These are phyloP conservation scores for Phytophthora quininea DNA, from an alignment of 352 stramenopile genomes.

Conservation along the genomic window DNA sequence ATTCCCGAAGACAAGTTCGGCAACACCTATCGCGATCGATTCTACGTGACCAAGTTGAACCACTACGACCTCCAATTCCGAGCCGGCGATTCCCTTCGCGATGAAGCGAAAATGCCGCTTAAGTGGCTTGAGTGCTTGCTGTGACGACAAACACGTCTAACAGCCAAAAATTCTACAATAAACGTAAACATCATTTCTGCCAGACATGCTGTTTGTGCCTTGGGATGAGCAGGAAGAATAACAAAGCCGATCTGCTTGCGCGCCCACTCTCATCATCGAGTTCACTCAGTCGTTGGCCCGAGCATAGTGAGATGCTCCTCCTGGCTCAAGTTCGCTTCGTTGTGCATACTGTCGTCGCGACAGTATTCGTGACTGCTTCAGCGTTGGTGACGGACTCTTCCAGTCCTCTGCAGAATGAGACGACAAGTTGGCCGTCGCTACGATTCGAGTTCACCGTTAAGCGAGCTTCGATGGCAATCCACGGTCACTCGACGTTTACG, in stretches of 20 bases:
- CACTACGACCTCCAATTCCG: background rate
- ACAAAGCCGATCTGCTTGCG: too few species aligned
- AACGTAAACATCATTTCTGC: too few species aligned
- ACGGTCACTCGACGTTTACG: constrained; percentile 26
- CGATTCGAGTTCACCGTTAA: constrained; percentile 38
- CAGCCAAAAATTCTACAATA: background rate
- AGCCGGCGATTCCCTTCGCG: background rate
- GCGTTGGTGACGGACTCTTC: too few species aligned
- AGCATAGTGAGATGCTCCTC: too few species aligned
- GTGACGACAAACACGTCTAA: background rate
- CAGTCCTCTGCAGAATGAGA: background rate
- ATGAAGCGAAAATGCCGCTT: background rate
- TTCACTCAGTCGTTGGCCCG: too few species aligned
- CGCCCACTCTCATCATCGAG: too few species aligned
- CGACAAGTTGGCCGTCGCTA: constrained; percentile 28
- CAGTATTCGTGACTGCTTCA: background rate
- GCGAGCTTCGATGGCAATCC: constrained; percentile 31
- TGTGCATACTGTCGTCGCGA: background rate
- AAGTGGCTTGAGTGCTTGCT: background rate
- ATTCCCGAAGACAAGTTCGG: constrained; percentile 27
- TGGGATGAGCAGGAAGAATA: too few species aligned
- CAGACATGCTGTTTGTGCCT: too few species aligned
- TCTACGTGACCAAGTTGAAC: constrained; percentile 52
- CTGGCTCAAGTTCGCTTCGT: background rate
- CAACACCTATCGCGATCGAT: constrained; percentile 29